Percentiles rank a stretch among this genome's conserved stretches.
phyloP scores from a whole-genome alignment of 768 basidiomycete genomes.

The Hypholoma sublateritium region DNA sequence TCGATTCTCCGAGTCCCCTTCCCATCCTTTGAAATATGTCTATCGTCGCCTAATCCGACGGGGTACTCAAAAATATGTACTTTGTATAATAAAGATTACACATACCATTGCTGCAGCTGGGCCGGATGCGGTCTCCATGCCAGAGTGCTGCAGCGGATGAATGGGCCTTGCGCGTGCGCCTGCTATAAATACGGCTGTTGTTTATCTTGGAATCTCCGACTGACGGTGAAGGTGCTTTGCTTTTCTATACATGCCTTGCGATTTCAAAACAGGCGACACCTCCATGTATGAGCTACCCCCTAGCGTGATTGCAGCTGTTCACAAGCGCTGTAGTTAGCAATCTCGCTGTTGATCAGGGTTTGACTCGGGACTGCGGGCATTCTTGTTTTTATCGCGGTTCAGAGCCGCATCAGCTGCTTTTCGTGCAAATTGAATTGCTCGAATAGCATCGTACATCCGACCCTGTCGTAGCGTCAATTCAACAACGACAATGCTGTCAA shows the following conservation, averaged over 20 bases:
- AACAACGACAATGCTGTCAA: conserved; percentile 2
- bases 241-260: too few species aligned
- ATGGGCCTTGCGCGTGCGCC: background rate
- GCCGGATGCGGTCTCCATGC: too few species aligned
- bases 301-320: conserved; percentile 4
- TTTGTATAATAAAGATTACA: too few species aligned
- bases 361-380: background rate
- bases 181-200: conserved; percentile 16
- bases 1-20: background rate
- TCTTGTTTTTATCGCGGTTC: background rate
- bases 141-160: too few species aligned
- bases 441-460: conserved; percentile 13
- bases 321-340: conserved; percentile 11
- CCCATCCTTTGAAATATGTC: background rate
- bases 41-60: background rate
- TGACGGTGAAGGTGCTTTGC: conserved; percentile 13
- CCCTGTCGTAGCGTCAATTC: conserved; percentile 16
- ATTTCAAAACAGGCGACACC: conserved; percentile 9
- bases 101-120: too few species aligned
- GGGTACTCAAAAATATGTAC: background rate
- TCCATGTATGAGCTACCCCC: background rate
- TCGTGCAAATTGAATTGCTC: background rate
- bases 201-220: conserved; percentile 12
- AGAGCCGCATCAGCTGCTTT: background rate
- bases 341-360: conserved; percentile 6